Evolutionary conservation across 768 basidiomycete species (phyloP).

Genomic region (Serendipita vermifera): DNA sequence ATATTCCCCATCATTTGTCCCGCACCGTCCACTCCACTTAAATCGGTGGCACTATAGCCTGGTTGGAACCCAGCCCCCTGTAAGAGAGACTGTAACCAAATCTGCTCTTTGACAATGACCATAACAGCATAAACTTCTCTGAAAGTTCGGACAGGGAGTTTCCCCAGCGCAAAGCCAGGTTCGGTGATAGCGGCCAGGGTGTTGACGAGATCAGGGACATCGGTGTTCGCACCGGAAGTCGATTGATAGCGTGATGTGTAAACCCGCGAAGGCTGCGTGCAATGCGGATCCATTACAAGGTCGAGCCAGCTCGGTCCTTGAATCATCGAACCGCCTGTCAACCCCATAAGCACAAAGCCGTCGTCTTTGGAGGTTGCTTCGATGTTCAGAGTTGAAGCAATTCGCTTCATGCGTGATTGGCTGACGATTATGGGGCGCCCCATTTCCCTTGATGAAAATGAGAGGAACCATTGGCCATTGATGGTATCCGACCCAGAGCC

Average conservation of each 20-base stretch:
- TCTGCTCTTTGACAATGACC: background rate
- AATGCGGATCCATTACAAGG: background rate
- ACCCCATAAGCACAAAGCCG: too few relatives aligned
- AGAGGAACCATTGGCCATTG: too few relatives aligned
- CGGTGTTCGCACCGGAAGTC: background rate
- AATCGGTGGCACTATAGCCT: background rate
- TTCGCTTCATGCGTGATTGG: background rate
- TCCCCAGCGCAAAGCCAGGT: background rate
- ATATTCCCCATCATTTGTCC: background rate
- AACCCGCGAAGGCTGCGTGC: background rate
- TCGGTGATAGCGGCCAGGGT: background rate
- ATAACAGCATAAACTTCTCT: background rate
- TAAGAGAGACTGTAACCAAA: background rate
- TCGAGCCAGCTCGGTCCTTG: constrained; percentile 8
- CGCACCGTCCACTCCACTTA: background rate
- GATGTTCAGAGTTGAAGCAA: background rate
- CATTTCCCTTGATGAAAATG: too few relatives aligned
- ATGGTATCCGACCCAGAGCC: too few relatives aligned
- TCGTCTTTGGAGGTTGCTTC: background rate
- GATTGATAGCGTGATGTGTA: background rate
- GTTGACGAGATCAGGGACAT: background rate
- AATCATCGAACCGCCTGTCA: too few relatives aligned
- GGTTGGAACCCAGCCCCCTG: background rate
- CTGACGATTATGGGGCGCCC: background rate
- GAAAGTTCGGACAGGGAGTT: background rate